A percentile compares a stretch with the other conserved stretches of the same genome.
Conservation (phyloP, 768 basidiomycete species). For the Psilocybe azurescens region DNA sequence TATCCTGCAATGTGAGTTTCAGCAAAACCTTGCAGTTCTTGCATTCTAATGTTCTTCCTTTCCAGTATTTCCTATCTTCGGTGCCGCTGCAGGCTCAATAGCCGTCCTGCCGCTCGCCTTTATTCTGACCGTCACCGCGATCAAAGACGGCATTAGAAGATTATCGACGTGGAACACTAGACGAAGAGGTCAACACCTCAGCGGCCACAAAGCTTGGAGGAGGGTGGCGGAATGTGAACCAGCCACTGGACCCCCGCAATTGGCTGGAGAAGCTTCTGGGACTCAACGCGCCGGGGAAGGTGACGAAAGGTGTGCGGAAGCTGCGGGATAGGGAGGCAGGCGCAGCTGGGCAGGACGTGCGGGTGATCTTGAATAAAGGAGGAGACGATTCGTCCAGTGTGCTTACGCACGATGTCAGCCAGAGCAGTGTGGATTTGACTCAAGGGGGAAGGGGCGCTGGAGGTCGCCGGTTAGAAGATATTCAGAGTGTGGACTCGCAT, state of each 20-base stretch:
- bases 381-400: constrained; percentile 45
- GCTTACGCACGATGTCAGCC: constrained; percentile 42
- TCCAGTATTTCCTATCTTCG: constrained; percentile 89
- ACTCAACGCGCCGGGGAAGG: constrained; percentile 70
- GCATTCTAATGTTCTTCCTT: constrained; percentile 15
- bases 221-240: constrained; percentile 89
- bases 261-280: constrained; percentile 80
- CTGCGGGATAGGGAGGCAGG: constrained; percentile 82
- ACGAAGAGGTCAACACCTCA: constrained; percentile 95
- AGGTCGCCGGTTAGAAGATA: constrained; percentile 65
- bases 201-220: constrained; percentile 88
- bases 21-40: not conserved
- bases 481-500: constrained; percentile 69
- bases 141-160: constrained; percentile 99
- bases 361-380: constrained; percentile 65
- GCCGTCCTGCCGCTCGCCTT: constrained; percentile 87
- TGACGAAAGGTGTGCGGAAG: constrained; percentile 86
- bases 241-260: constrained; percentile 73
- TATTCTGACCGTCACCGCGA: constrained; percentile 86
- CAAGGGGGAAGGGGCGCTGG: constrained; percentile 42
- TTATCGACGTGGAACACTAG: constrained; percentile 85
- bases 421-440: constrained; percentile 46
- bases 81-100: constrained; percentile 81
- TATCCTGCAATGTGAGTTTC: constrained; percentile 70
- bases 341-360: constrained; percentile 59